Percentiles rank a stretch among this genome's conserved stretches.
These are phyloP conservation scores for Cyclocybe aegerita DNA, from an alignment of 768 basidiomycete species.

Conservation along the genomic window DNA sequence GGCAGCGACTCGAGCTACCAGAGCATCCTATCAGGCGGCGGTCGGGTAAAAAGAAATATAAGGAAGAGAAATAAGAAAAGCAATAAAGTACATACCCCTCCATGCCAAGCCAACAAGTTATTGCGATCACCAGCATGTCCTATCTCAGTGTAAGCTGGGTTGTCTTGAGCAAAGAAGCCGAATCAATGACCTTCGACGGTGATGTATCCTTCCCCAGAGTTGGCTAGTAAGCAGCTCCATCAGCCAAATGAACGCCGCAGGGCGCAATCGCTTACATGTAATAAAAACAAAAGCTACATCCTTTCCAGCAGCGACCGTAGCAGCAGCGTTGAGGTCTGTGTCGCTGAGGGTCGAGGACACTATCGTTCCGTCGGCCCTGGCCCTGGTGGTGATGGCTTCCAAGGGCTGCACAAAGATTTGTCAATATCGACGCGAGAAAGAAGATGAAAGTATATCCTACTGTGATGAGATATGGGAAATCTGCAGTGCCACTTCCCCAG, in stretches of 20 bases:
- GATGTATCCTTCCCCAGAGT: constrained; percentile 44
- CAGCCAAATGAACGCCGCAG: background rate
- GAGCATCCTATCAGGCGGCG: constrained; percentile 31
- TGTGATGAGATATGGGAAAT: constrained; percentile 50
- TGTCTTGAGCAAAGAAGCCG: background rate
- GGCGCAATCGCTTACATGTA: constrained; percentile 29
- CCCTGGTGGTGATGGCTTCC: constrained; percentile 43
- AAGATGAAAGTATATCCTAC: constrained; percentile 24
- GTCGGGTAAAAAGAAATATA: background rate
- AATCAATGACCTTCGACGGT: constrained; percentile 37
- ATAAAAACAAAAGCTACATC: constrained; percentile 55
- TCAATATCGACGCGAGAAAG: background rate
- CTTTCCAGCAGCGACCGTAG: constrained; percentile 41
- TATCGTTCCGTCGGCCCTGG: constrained; percentile 35
- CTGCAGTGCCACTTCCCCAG: constrained; percentile 51
- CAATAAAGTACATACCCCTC: constrained; percentile 30
- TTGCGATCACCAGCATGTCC: constrained; percentile 59
- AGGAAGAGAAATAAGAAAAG: background rate
- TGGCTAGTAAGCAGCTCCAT: constrained; percentile 20
- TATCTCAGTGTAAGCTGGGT: background rate
- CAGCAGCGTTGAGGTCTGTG: constrained; percentile 46
- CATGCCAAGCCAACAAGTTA: constrained; percentile 50
- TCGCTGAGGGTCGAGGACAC: constrained; percentile 50
- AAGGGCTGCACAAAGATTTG: constrained; percentile 28
- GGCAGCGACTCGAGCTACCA: constrained; percentile 51